Evolutionary conservation across 1,284 basidiomycete genomes (phyloP).

Genomic region (Trichosporon sp.): DNA sequence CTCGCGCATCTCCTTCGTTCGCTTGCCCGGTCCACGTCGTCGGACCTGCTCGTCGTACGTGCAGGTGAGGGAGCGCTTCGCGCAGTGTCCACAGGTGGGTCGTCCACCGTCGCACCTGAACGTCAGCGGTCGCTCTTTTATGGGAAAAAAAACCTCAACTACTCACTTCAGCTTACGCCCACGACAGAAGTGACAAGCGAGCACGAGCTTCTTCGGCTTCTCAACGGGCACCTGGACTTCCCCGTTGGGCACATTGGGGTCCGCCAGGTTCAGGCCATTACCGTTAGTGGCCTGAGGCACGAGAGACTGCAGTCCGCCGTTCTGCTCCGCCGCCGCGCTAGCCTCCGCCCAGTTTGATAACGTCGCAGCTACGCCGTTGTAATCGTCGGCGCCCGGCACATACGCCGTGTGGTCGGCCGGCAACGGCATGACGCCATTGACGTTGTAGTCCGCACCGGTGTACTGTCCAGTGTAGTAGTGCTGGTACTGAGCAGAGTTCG

Average conservation of each 20-base stretch:
- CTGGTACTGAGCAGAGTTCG: neutral
- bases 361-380: constrained; percentile 14
- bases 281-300: constrained; percentile 10
- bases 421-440: neutral
- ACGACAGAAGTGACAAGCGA: constrained; percentile 50
- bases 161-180: constrained; percentile 49
- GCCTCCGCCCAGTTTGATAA: constrained; percentile 19
- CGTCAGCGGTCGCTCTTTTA: neutral
- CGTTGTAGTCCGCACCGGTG: neutral
- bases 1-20: constrained; percentile 46
- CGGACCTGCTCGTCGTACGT: constrained; percentile 47
- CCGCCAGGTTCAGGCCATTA: neutral
- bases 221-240: constrained; percentile 6
- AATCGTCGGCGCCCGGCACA: constrained; percentile 11
- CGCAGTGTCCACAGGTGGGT: constrained; percentile 36
- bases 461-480: neutral
- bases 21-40: constrained; percentile 49
- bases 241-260: neutral
- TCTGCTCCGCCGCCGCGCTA: constrained; percentile 5
- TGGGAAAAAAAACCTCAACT: neutral
- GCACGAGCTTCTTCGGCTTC: constrained; percentile 38
- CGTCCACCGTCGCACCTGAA: constrained; percentile 35
- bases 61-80: constrained; percentile 36
- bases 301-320: neutral
- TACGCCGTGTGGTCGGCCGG: constrained; percentile 12